Conservation (phyloP, 192 early-diverging fungal genomes). For the Podila horticola region DNA sequence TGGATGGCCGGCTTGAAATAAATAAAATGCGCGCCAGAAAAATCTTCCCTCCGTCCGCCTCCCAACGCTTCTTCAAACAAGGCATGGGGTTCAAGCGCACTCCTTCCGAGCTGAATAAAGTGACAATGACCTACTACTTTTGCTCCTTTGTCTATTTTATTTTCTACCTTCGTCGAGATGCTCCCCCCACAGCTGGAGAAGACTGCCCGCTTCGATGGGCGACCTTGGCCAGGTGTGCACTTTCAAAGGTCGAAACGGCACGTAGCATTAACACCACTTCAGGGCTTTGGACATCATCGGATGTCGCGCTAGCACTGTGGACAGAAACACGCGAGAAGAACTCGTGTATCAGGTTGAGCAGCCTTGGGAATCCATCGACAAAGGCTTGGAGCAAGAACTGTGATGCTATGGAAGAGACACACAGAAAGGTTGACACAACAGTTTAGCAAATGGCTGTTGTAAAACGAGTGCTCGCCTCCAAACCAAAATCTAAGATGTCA, state of each 20-base stretch:
- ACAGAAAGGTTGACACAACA: background rate
- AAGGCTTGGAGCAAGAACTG: conserved; percentile 64
- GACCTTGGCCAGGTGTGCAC: conserved; percentile 34
- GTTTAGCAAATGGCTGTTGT: background rate
- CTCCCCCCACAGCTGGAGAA: background rate
- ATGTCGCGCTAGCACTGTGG: conserved; percentile 46
- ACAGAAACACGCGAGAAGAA: conserved; percentile 65
- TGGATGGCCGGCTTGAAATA: no score
- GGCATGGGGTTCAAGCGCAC: no score
- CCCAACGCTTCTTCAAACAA: no score
- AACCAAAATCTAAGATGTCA: background rate
- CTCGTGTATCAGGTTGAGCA: conserved; percentile 60
- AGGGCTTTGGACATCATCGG: conserved; percentile 63
- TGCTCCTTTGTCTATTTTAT: no score
- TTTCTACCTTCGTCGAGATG: background rate
- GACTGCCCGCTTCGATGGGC: conserved; percentile 27
- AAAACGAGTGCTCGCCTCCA: background rate
- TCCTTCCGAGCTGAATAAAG: no score
- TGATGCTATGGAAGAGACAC: conserved; percentile 42
- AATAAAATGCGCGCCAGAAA: no score
- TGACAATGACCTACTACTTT: no score
- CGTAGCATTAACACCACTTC: conserved; percentile 53
- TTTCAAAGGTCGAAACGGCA: conserved; percentile 48
- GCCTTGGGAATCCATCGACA: conserved; percentile 61
- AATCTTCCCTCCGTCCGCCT: no score